Evolutionary conservation across 306 rosid genomes (phyloP).

Genomic region (Begonia fuchsioides): DNA sequence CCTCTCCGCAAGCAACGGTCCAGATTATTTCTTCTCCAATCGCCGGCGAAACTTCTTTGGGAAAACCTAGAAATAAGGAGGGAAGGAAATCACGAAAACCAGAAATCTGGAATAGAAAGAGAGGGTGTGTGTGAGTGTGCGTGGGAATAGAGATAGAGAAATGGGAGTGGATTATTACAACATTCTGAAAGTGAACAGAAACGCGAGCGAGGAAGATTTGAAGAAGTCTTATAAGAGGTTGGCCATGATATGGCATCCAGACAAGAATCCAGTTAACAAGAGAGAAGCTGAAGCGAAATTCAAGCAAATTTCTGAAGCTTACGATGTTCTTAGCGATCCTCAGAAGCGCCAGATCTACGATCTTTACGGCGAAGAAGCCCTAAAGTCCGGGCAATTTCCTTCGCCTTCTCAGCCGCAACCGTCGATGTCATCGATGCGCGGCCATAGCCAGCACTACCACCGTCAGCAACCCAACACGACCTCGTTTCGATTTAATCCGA

Average conservation of each 20-base stretch:
- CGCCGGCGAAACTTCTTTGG: conserved; percentile 2
- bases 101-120: background rate
- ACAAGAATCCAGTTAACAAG: conserved; percentile 56
- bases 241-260: conserved; percentile 90
- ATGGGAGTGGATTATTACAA: conserved; percentile 91
- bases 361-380: conserved; percentile 73
- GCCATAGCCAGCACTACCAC: conserved; percentile 16
- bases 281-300: conserved; percentile 71
- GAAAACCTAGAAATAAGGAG: no score
- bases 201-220: conserved; percentile 80
- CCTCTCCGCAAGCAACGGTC: conserved; percentile 18
- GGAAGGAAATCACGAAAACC: background rate
- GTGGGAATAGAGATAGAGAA: conserved; percentile 1
- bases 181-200: conserved; percentile 72
- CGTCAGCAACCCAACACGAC: conserved; percentile 26
- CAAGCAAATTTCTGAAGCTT: conserved; percentile 82
- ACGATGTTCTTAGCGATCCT: conserved; percentile 71
- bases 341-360: conserved; percentile 97
- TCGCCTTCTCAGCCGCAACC: conserved; percentile 33
- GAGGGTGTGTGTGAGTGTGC: no score
- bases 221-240: conserved; percentile 64
- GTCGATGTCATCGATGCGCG: conserved; percentile 12
- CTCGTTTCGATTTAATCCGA: conserved; percentile 42
- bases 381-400: conserved; percentile 71
- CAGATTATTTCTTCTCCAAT: conserved; percentile 3